phyloP scores from a whole-genome alignment of 2,329 filamentous ascomycete genomes.

The Chaetomiaceae sp. region DNA sequence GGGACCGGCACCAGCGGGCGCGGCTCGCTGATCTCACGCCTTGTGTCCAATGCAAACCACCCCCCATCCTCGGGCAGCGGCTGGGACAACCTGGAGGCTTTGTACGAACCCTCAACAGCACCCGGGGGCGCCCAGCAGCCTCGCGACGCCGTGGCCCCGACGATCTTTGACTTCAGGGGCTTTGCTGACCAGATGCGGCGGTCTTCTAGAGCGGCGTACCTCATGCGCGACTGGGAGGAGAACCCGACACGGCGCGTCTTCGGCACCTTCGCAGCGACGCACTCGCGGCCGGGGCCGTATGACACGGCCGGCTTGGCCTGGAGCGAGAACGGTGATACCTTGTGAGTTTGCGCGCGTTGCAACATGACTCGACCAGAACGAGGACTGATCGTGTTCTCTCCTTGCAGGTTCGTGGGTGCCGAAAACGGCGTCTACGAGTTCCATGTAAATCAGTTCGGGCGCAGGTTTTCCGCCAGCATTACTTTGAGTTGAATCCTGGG shows the following conservation, averaged over 20 bases:
- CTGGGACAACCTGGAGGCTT: conserved; percentile 39
- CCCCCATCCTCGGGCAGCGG: conserved; percentile 22
- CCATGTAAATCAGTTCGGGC: conserved; percentile 54
- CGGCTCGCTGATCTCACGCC: conserved; percentile 20
- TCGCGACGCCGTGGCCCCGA: conserved; percentile 1
- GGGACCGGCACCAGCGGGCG: conserved; percentile 12
- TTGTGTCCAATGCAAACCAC: conserved; percentile 13
- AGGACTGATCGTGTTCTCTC: background rate
- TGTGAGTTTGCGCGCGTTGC: conserved; percentile 41
- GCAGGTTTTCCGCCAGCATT: conserved; percentile 52
- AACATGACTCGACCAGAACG: background rate
- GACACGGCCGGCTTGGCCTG: conserved; percentile 58
- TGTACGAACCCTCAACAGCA: conserved; percentile 36
- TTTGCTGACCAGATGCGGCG: conserved; percentile 15
- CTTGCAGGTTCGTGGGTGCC: conserved; percentile 52
- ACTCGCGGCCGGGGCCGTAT: conserved; percentile 39
- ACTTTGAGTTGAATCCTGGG: conserved; percentile 11
- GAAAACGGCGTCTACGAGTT: conserved; percentile 74
- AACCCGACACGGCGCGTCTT: conserved; percentile 25
- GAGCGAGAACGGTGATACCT: conserved; percentile 52
- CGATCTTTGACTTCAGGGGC: background rate
- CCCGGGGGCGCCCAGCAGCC: conserved; percentile 5
- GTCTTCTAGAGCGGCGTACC: conserved; percentile 20
- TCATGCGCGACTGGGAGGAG: conserved; percentile 28
- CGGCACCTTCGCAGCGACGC: conserved; percentile 15